Base-by-base conservation (phyloP, 2,329 filamentous ascomycete genomes). In the Byssoonygena ceratinophila region DNA sequence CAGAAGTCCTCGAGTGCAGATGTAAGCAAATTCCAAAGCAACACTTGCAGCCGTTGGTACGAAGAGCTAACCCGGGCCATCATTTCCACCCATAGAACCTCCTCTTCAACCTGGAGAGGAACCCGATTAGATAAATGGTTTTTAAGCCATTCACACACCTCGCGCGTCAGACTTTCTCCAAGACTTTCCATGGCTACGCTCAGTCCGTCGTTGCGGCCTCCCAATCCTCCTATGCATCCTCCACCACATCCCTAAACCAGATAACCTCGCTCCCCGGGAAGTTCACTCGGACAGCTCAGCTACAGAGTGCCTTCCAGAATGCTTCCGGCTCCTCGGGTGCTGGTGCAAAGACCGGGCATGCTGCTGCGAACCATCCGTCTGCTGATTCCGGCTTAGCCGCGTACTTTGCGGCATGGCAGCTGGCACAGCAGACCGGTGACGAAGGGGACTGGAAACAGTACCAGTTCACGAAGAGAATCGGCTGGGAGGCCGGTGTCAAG, bases 131-230 rank as follows among this genome's bases (percentile, higher is more conserved):
- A 87, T 95, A 94, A 94, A 97, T 96, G 91, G 75, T 77, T 62
- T 76, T 81, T 69, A 84, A 84, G 72, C 74, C 75, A 63, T 82
- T 83, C 64, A 80, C 81, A 66, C 78, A 82, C 77, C 87, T 97
- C 78, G 88, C 94, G 82, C 91, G 92, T 78, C 87, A 91, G 80
- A 90, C 87, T 84, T 85, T 96, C 74, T 84, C 87, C 68, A 97
- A 97, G 77, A 89, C 90, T 66, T 85, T 97, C 70, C 88, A 97
- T 81, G 91, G 91, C 74, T 97, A 96, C 80, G 90, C 90, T 63
- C 91, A 97, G 71, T 95, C 90, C 58, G 85, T 97, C 73, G 89
- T 98, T 74, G 92, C 92, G 66, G 91, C 89, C 64, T 88, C 88
- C 59, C 89, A 95, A 79, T 83, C 85, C 75, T 78, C 81, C 77